A percentile compares a stretch with the other conserved stretches of the same genome.
These are phyloP conservation scores for Mortierella claussenii DNA, from an alignment of 192 early-diverging fungal species.

Conservation along the genomic window DNA sequence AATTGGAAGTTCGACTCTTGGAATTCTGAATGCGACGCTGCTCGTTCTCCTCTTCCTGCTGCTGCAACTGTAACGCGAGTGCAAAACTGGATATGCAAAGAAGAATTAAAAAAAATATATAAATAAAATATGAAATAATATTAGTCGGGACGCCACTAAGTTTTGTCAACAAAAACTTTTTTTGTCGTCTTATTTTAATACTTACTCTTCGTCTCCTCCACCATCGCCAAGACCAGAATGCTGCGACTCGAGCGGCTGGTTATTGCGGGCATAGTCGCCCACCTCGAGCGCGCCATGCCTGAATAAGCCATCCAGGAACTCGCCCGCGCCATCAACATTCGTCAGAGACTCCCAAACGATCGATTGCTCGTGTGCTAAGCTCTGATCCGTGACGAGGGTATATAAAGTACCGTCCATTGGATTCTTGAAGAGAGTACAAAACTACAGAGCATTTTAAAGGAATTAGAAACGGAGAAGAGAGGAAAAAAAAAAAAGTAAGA, in stretches of 20 bases:
- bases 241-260: slow-evolving; percentile 39
- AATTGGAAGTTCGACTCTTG: slow-evolving; percentile 18
- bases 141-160: not conserved
- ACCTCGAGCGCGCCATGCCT: slow-evolving; percentile 34
- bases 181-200: not conserved
- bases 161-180: not conserved
- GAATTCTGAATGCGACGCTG: slow-evolving; percentile 22
- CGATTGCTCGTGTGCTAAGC: slow-evolving; percentile 67
- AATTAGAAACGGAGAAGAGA: slow-evolving; percentile 2
- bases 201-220: slow-evolving; percentile 60
- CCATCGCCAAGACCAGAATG: slow-evolving; percentile 18
- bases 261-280: slow-evolving; percentile 54
- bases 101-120: not conserved
- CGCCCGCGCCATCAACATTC: slow-evolving; percentile 67
- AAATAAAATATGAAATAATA: not conserved
- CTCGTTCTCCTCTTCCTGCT: slow-evolving; percentile 56
- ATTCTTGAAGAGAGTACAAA: slow-evolving; percentile 78
- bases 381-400: slow-evolving; percentile 78
- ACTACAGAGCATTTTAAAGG: slow-evolving; percentile 54
- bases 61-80: slow-evolving; percentile 51
- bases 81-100: slow-evolving; percentile 44
- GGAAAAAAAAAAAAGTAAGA: slow-evolving; percentile 6
- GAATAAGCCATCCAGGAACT: slow-evolving; percentile 73
- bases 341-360: slow-evolving; percentile 80
- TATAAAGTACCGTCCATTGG: slow-evolving; percentile 60